Evolutionary conservation across 192 early-diverging fungal species (phyloP).

Genomic region (Spinellus fusiger): DNA sequence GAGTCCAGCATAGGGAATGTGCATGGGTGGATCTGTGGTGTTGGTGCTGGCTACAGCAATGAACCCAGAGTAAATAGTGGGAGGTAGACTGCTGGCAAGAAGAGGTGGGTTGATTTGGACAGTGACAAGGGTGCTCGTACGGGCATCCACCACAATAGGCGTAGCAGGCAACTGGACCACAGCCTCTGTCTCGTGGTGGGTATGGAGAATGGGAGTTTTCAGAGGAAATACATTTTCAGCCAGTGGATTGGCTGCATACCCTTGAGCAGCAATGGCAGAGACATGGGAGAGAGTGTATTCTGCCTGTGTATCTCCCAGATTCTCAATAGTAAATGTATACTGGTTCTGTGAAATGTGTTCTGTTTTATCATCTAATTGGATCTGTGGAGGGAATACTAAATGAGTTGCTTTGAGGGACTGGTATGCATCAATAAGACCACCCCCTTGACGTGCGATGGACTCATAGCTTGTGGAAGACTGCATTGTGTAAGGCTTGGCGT

Average conservation of each 20-base stretch:
- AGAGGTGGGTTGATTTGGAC: slow-evolving; percentile 38
- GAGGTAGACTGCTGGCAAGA: slow-evolving; percentile 14
- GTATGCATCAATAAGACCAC: slow-evolving; percentile 69
- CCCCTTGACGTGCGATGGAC: slow-evolving; percentile 63
- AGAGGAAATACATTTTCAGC: slow-evolving; percentile 12
- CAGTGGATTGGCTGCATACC: slow-evolving; percentile 20
- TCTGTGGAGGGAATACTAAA: slow-evolving; percentile 44
- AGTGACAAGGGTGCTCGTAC: slow-evolving; percentile 23
- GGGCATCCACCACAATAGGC: slow-evolving; percentile 26
- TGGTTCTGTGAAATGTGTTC: slow-evolving; percentile 23
- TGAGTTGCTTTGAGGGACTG: slow-evolving; percentile 49
- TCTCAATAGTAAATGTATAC: slow-evolving; percentile 36
- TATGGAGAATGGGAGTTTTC: slow-evolving; percentile 9
- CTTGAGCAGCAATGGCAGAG: slow-evolving; percentile 35
- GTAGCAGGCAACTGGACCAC: slow-evolving; percentile 25
- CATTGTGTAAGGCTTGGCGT: slow-evolving; percentile 38
- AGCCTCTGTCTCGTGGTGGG: slow-evolving; percentile 20
- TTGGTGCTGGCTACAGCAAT: slow-evolving; percentile 23
- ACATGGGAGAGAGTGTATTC: slow-evolving; percentile 35
- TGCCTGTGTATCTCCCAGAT: slow-evolving; percentile 24
- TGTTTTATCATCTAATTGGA: slow-evolving; percentile 50
- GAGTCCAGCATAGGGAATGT: slow-evolving; percentile 27
- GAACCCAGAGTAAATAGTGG: slow-evolving; percentile 46
- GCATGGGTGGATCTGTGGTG: not conserved
- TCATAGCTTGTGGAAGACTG: slow-evolving; percentile 37